Evolutionary conservation across 1,284 basidiomycete genomes (phyloP), one percentile per base, ranked within the genome.

Genomic region (Nidula niveotomentosa): DNA sequence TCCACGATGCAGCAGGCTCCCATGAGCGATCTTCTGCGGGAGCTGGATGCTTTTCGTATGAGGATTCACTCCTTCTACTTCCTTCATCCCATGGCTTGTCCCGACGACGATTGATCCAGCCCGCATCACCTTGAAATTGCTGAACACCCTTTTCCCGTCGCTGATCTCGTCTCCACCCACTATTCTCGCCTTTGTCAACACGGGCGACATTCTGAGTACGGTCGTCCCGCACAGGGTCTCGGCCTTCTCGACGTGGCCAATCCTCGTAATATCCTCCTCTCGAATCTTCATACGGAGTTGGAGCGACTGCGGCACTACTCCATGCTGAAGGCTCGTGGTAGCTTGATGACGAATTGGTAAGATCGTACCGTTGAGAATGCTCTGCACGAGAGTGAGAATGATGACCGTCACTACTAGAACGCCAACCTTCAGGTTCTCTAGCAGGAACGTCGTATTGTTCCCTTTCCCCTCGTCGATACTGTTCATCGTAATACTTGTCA

Each of bases 1-100:
- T 78, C 83, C 86, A 88, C 9, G 76, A 74, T 41, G 84, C 77
- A 36, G 84, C 83, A 57, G 85, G 83, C 61, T 87, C 85, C 85
- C 86, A 88, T 56, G 79, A 70, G 51, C 84, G 78, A 53, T 79
- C 79, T 62, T 71, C 75, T 48, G 64, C 58, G 9, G 60, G 51
- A 48, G 54, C 56, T 33, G 57, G 57, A 46, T 52, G 60, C 48
- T 63, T 69, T 58, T 70, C 65, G 45, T 58, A 59, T 6, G 65
- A 54, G 6, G 54, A 57, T n/a, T 74, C 72, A 35, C 72, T 70
- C 56, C 67, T 66, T 34, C 59, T 56, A 23, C 55, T 50, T 23
- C 63, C 58, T 49, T 68, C 64, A 49, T 64, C 65, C 73, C 72
- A 74, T 9, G 59, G 62, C 58, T 70, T 72, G 43, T 68, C 69